A percentile compares a stretch with the other conserved stretches of the same genome.
Conservation (phyloP, 2,329 filamentous ascomycete species). For the Botrytis aclada region DNA sequence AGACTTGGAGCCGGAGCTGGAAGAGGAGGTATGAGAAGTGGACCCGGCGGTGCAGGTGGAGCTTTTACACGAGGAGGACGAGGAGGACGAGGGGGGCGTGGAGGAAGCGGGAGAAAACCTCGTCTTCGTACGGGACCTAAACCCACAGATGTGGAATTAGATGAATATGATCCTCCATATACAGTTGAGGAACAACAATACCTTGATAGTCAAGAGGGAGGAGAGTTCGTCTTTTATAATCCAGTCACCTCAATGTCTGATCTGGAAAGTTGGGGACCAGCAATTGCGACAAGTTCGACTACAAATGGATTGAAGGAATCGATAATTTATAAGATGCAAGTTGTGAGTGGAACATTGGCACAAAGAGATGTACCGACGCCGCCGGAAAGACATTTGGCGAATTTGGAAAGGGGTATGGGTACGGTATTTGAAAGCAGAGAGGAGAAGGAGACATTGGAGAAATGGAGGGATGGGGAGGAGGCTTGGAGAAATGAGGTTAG, state of each 20-base stretch:
- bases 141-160: slow-evolving; percentile 2
- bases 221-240: slow-evolving; percentile 30
- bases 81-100: slow-evolving; percentile 10
- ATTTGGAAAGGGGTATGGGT: slow-evolving; percentile 26
- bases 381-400: slow-evolving; percentile 25
- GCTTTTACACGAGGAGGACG: slow-evolving; percentile 7
- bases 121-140: neutral
- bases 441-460: slow-evolving; percentile 21
- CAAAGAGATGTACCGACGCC: slow-evolving; percentile 19
- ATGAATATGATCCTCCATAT: slow-evolving; percentile 24
- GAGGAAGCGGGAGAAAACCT: slow-evolving; percentile 16
- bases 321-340: slow-evolving; percentile 31
- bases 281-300: slow-evolving; percentile 28
- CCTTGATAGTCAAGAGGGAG: slow-evolving; percentile 27
- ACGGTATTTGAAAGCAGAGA: slow-evolving; percentile 33
- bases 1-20: slow-evolving; percentile 25
- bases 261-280: slow-evolving; percentile 27
- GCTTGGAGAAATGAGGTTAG: slow-evolving; percentile 4
- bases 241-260: slow-evolving; percentile 30
- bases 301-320: slow-evolving; percentile 29
- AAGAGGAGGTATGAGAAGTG: slow-evolving; percentile 27
- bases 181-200: slow-evolving; percentile 31
- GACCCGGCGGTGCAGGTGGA: slow-evolving; percentile 5
- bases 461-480: slow-evolving; percentile 13
- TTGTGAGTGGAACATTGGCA: slow-evolving; percentile 29